Evolutionary conservation across 1,284 basidiomycete genomes (phyloP).

Genomic region (Quambalaria eucalypti): DNA sequence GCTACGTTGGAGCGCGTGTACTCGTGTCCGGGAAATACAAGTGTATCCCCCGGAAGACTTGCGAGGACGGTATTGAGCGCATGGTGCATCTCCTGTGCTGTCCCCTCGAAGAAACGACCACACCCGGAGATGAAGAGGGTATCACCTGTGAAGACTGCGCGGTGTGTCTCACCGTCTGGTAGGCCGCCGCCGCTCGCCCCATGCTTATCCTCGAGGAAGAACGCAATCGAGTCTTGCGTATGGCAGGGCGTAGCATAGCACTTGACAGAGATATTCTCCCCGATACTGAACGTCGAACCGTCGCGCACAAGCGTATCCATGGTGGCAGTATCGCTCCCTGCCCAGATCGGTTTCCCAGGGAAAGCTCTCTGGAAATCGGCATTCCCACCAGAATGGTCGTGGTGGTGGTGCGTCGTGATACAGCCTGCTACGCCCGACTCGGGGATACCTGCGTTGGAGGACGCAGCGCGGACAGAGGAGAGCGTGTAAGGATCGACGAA

Average conservation of each 20-base stretch:
- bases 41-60: conserved; percentile 67
- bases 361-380: conserved; percentile 53
- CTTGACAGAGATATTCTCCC: conserved; percentile 13
- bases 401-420: conserved; percentile 44
- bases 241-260: conserved; percentile 81
- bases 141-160: conserved; percentile 82
- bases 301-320: conserved; percentile 61
- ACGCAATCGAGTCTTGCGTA: conserved; percentile 93
- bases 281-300: conserved; percentile 19
- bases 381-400: conserved; percentile 82
- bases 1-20: conserved; percentile 45
- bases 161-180: conserved; percentile 50
- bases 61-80: conserved; percentile 61
- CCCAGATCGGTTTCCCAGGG: conserved; percentile 67
- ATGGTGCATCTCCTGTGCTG: conserved; percentile 74
- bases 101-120: conserved; percentile 95
- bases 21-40: conserved; percentile 77
- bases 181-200: neutral
- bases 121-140: conserved; percentile 88
- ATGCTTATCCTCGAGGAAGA: conserved; percentile 61
- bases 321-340: conserved; percentile 65
- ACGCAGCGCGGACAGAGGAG: conserved; percentile 61
- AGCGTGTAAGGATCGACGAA: conserved; percentile 69
- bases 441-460: conserved; percentile 60
- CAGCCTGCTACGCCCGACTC: conserved; percentile 49